Percentiles rank a stretch among this genome's conserved stretches.
These are phyloP conservation scores for Sporothrix pallida DNA, from an alignment of 2,329 filamentous ascomycete species.

Conservation along the genomic window DNA sequence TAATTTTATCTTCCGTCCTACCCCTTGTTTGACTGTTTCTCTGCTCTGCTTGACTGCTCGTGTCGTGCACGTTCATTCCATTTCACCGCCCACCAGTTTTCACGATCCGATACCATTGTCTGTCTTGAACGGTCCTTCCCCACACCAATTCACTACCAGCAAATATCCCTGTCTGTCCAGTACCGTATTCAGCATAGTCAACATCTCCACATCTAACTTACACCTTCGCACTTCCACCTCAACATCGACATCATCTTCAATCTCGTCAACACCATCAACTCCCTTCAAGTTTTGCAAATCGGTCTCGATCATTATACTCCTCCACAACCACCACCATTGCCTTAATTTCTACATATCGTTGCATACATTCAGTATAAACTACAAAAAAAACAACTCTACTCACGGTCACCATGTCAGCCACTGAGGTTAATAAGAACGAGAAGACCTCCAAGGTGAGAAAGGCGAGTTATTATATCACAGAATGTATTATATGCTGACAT, in stretches of 20 bases:
- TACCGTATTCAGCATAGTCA: neutral
- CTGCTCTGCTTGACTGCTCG: neutral
- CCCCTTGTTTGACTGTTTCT: neutral
- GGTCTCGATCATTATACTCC: too few species aligned
- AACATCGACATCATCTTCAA: neutral
- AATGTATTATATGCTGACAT: neutral
- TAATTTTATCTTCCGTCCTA: neutral
- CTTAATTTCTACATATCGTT: too few species aligned
- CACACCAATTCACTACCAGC: neutral
- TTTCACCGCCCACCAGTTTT: neutral
- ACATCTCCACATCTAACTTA: neutral
- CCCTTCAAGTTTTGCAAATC: too few species aligned
- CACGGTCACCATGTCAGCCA: slow-evolving; percentile 6
- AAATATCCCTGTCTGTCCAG: neutral
- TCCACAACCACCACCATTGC: too few species aligned
- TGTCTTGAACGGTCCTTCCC: neutral
- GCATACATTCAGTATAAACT: too few species aligned
- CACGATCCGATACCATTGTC: neutral
- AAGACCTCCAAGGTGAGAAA: slow-evolving; percentile 32
- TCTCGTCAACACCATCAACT: neutral
- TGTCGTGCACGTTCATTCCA: neutral
- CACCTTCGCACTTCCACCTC: neutral
- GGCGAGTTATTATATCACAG: too few species aligned
- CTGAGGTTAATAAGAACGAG: slow-evolving; percentile 6
- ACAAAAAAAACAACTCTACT: neutral